Evolutionary conservation across 495 filamentous ascomycete species (phyloP).

Genomic region (Penicillium turbatum): DNA sequence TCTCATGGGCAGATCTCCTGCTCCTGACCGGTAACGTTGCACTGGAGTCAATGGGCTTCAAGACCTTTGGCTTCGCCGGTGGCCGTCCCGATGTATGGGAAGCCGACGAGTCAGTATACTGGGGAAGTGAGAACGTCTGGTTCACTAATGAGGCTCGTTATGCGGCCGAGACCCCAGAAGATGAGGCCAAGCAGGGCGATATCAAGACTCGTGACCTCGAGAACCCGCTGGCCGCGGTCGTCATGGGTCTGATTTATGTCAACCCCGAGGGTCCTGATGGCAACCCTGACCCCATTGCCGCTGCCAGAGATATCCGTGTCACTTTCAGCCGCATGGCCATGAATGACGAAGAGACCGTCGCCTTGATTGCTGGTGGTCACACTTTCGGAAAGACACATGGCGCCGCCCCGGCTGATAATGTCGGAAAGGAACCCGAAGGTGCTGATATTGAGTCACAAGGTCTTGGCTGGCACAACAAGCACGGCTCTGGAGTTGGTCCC

Average conservation of each 20-base stretch:
- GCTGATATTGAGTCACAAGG: slow-evolving; percentile 59
- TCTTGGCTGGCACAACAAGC: slow-evolving; percentile 60
- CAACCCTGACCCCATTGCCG: slow-evolving; percentile 60
- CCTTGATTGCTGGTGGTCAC: slow-evolving; percentile 71
- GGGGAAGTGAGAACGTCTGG: slow-evolving; percentile 69
- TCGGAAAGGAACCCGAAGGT: slow-evolving; percentile 60
- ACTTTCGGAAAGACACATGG: slow-evolving; percentile 74
- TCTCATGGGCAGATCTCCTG: slow-evolving; percentile 70
- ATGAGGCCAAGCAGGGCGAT: slow-evolving; percentile 42
- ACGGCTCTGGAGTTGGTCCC: slow-evolving; percentile 56
- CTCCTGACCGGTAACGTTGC: slow-evolving; percentile 69
- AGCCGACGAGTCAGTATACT: slow-evolving; percentile 69
- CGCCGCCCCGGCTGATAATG: slow-evolving; percentile 52
- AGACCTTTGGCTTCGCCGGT: slow-evolving; percentile 67
- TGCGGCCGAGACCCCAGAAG: slow-evolving; percentile 44
- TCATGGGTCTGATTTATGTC: slow-evolving; percentile 75
- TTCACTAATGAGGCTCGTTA: slow-evolving; percentile 64
- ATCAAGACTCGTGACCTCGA: slow-evolving; percentile 60
- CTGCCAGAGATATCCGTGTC: slow-evolving; percentile 62
- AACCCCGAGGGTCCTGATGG: slow-evolving; percentile 74
- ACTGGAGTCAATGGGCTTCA: slow-evolving; percentile 69
- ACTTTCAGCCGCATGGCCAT: slow-evolving; percentile 75
- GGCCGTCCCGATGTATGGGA: slow-evolving; percentile 66
- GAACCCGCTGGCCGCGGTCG: slow-evolving; percentile 57
- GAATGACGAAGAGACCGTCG: slow-evolving; percentile 73